Conservation (phyloP, 169 alveolate genomes). For the Plasmodium malariae region DNA sequence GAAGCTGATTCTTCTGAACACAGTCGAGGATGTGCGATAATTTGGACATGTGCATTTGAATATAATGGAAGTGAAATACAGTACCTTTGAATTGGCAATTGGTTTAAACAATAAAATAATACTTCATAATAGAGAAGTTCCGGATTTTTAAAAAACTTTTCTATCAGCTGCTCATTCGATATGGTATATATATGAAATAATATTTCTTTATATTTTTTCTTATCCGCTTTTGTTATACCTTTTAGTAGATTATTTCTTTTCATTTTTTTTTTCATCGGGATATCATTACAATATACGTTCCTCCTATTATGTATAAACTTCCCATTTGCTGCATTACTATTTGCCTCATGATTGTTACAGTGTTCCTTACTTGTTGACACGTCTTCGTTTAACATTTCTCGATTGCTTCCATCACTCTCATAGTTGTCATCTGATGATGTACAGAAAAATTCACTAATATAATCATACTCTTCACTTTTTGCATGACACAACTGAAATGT, state of each 20-base stretch:
- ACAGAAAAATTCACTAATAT: slow-evolving; percentile 53
- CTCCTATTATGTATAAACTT: neutral
- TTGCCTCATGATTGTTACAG: neutral
- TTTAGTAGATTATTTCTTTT: slow-evolving; percentile 41
- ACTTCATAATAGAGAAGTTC: slow-evolving; percentile 69
- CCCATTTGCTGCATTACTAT: neutral
- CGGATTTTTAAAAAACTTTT: slow-evolving; percentile 53
- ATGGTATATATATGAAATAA: slow-evolving; percentile 49
- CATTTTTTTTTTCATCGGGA: neutral
- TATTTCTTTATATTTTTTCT: slow-evolving; percentile 43
- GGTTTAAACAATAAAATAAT: slow-evolving; percentile 44
- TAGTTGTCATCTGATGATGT: slow-evolving; percentile 56
- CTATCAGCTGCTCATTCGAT: slow-evolving; percentile 51
- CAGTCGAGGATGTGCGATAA: slow-evolving; percentile 69
- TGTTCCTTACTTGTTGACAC: neutral
- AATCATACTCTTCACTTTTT: slow-evolving; percentile 40
- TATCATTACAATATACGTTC: neutral
- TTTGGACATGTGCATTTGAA: slow-evolving; percentile 75
- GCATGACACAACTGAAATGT: neutral
- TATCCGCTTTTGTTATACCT: slow-evolving; percentile 70
- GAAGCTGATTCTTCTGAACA: slow-evolving; percentile 67
- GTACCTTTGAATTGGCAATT: slow-evolving; percentile 61
- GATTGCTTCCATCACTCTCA: neutral
- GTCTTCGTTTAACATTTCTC: neutral
- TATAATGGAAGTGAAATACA: slow-evolving; percentile 44